Conservation (phyloP, 176 grass and related monocot genomes). For the Saccharum spontaneum region DNA sequence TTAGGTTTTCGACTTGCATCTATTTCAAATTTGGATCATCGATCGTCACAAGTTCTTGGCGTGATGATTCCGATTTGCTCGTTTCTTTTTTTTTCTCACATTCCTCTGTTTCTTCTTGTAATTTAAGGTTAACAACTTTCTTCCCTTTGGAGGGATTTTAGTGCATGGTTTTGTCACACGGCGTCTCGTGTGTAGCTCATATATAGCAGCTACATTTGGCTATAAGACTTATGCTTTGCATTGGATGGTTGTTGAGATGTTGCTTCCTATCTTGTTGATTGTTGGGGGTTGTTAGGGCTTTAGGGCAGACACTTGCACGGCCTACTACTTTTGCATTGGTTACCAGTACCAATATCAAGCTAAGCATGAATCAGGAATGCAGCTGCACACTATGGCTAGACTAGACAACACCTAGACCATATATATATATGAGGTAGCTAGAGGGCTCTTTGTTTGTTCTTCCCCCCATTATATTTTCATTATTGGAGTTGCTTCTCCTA, state of each 20-base stretch:
- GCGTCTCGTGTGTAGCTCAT: slow-evolving; percentile 2
- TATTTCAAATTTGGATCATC: slow-evolving; percentile 40
- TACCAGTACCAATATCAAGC: slow-evolving; percentile 10
- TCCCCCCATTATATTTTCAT: background rate
- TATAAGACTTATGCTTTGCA: slow-evolving; percentile 11
- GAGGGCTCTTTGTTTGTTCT: background rate
- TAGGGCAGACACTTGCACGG: slow-evolving; percentile 52
- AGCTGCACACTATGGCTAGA: background rate
- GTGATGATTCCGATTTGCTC: slow-evolving; percentile 38
- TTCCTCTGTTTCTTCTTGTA: slow-evolving; percentile 42
- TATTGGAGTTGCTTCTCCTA: background rate
- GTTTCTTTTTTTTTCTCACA: background rate
- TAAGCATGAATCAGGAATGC: background rate
- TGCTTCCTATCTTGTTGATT: slow-evolving; percentile 33
- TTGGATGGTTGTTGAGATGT: slow-evolving; percentile 52
- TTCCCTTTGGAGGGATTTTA: slow-evolving; percentile 32
- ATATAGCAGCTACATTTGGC: slow-evolving; percentile 19
- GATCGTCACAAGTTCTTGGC: slow-evolving; percentile 49
- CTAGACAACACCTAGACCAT: background rate
- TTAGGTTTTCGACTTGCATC: slow-evolving; percentile 41
- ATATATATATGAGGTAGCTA: background rate
- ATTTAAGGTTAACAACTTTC: slow-evolving; percentile 27
- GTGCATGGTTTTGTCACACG: slow-evolving; percentile 42
- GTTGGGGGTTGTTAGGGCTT: slow-evolving; percentile 2
- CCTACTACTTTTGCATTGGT: slow-evolving; percentile 22